These are phyloP conservation scores for Jacaranda copaia DNA, from an alignment of 257 asterid species.

Conservation along the genomic window DNA sequence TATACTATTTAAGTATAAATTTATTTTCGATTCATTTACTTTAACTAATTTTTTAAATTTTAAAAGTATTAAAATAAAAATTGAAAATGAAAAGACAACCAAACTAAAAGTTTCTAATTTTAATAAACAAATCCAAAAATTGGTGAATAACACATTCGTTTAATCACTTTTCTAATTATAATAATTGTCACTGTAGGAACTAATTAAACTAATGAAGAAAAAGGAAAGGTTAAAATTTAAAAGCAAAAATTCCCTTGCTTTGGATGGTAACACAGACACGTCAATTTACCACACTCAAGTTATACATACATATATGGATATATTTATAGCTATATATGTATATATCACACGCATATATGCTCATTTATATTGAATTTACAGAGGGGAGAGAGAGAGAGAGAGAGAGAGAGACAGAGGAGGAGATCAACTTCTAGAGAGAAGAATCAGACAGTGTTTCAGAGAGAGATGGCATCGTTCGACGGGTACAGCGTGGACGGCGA, in stretches of 20 bases:
- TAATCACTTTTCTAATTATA: background rate
- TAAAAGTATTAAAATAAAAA: no score
- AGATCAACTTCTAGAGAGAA: conserved; percentile 28
- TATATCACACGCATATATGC: background rate
- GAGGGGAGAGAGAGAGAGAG: background rate
- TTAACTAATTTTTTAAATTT: no score
- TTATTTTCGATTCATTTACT: no score
- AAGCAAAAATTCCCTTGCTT: background rate
- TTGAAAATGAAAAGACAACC: no score
- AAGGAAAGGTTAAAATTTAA: background rate
- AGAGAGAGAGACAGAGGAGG: background rate
- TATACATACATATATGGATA: background rate
- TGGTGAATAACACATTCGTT: no score
- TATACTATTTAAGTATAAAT: no score
- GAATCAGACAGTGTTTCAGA: conserved; percentile 28
- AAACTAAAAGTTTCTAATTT: no score
- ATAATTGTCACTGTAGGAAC: background rate
- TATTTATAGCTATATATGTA: background rate
- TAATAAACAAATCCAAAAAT: no score
- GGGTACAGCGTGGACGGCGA: conserved; percentile 56
- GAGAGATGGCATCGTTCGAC: conserved; percentile 58
- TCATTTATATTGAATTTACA: conserved; percentile 22
- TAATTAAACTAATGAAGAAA: background rate
- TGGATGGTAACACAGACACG: conserved; percentile 30
- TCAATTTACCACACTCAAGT: background rate